phyloP scores from a whole-genome alignment of 345 rosid species.

The Eucalyptus coolabah region DNA sequence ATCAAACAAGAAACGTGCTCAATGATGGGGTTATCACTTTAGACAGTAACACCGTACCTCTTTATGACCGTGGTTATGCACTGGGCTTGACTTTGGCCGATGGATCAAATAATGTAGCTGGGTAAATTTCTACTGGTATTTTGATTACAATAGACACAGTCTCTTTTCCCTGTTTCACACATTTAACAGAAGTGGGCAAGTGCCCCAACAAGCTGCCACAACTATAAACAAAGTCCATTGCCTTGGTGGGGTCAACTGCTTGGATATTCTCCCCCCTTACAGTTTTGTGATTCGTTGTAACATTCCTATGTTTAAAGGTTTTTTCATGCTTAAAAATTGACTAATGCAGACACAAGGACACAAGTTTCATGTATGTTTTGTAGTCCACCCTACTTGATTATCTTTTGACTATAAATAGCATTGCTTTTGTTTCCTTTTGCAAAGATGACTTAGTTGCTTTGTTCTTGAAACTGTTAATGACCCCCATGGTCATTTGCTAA shows the following conservation, averaged over 20 bases:
- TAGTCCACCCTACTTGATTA: neutral
- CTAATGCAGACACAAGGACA: neutral
- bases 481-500: neutral
- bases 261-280: neutral
- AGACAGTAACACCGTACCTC: conserved; percentile 51
- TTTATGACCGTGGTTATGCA: conserved; percentile 83
- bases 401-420: neutral
- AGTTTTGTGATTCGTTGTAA: neutral
- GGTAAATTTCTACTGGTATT: conserved; percentile 24
- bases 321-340: neutral
- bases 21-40: conserved; percentile 17
- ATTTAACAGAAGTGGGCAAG: neutral
- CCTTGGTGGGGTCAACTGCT: neutral
- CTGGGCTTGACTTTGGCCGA: conserved; percentile 66
- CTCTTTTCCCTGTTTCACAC: neutral
- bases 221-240: neutral
- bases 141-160: neutral
- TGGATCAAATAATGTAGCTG: conserved; percentile 52
- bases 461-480: neutral
- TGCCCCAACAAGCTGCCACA: neutral
- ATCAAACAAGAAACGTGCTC: conserved; percentile 25
- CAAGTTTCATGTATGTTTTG: neutral
- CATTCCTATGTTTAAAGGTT: neutral
- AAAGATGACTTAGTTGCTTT: neutral
- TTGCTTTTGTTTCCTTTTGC: neutral